Conservation (phyloP, 1,139 yeast genomes). For the Tardiomyces digboiensis region DNA sequence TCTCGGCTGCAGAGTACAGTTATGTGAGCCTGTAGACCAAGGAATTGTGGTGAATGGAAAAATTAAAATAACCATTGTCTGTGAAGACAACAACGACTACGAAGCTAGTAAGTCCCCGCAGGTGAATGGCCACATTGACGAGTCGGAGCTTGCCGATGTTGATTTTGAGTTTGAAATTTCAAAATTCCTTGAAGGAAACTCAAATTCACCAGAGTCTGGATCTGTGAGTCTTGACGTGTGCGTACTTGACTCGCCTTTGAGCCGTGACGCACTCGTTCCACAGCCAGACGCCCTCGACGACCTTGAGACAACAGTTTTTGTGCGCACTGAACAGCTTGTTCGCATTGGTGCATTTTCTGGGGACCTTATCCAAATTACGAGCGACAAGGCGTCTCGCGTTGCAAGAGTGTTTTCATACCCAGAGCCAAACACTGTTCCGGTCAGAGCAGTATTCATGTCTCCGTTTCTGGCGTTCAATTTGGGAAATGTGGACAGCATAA, state of each 20-base stretch:
- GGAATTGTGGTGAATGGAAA: conserved; percentile 41
- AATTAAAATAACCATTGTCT: conserved; percentile 10
- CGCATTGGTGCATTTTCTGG: conserved; percentile 60
- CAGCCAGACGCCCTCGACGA: conserved; percentile 26
- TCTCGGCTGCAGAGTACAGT: conserved; percentile 29
- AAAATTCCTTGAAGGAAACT: conserved; percentile 1
- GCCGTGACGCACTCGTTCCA: conserved; percentile 17
- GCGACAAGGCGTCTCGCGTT: conserved; percentile 15
- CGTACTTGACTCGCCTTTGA: conserved; percentile 15
- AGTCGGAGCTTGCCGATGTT: conserved; percentile 6
- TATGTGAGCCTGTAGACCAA: conserved; percentile 68
- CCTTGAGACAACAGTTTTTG: conserved; percentile 41
- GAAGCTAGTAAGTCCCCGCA: too few species aligned
- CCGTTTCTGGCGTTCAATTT: conserved; percentile 56
- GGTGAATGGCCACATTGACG: conserved; percentile 7
- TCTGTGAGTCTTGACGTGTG: conserved; percentile 12
- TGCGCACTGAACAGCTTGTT: conserved; percentile 43
- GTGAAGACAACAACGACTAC: neutral
- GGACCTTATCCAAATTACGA: conserved; percentile 41
- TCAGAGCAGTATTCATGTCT: conserved; percentile 42
- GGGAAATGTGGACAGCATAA: conserved; percentile 27
- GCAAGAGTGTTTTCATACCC: conserved; percentile 50
- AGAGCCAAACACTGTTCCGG: conserved; percentile 46
- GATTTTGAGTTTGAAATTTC: conserved; percentile 4
- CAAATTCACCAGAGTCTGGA: neutral